Base-by-base conservation (phyloP, 768 basidiomycete species). In the Pulveroboletus sp. region DNA sequence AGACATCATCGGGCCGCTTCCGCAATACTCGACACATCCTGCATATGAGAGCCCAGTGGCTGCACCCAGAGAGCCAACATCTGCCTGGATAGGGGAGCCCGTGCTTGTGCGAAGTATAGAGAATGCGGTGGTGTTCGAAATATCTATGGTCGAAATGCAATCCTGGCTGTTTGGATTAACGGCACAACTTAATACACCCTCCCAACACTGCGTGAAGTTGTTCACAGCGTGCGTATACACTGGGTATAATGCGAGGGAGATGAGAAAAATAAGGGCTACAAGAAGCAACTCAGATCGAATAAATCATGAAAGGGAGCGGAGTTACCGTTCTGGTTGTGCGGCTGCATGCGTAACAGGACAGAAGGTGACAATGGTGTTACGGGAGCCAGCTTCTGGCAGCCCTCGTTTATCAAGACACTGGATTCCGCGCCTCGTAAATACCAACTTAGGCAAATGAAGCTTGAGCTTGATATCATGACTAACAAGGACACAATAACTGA, bases 131-230 rank as follows among this genome's bases (percentile, higher is more conserved):
- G 30, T 26, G 17, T 23, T 47, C 6, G 50, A 32, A 2, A 54
- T 53, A 11, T 43, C 39, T 16, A 41, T 4, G 10, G 30, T 14
- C 17, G 34, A 50, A 30, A 14, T 8, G 42, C 51, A 64, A 16
- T 24, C 26, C 13, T 5, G 50, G 32, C 42, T 16, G 5, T 4
- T 14, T 20, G 43, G 1, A 19, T 54, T 22, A 6, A 36, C 24
- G n/a, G 51, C 43, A 1, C 49, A 61, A 35, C 5, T 40, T 1
- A 11, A 37, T 10, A 59, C 37, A 7, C 50, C 16, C 16, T 0
- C 5, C 0, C 67, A 39, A 31, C 64, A 64, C 22, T 53, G 53
- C 4, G 43, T 3, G 44, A 57, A 40, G 23, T 62, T 17, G n/a
- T 7, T 40, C 0, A 10, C 35, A 11, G 58, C 58, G 7, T 3